A percentile compares a stretch with the other conserved stretches of the same genome.
phyloP scores from a whole-genome alignment of 1,284 basidiomycete genomes.

The Pulveroboletus sp. region DNA sequence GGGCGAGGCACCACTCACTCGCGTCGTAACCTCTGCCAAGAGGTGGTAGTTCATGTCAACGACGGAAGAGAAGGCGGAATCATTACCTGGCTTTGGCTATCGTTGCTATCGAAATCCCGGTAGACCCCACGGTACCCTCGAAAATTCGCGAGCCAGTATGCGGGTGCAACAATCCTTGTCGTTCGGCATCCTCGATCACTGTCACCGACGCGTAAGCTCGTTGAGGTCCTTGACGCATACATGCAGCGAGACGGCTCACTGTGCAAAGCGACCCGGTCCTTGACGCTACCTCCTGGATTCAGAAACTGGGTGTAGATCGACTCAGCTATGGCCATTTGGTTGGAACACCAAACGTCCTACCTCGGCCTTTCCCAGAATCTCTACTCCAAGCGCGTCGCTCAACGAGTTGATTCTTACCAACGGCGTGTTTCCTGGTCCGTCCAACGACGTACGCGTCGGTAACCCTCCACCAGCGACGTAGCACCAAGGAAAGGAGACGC shows the following conservation, averaged over 20 bases:
- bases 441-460: background rate
- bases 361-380: conserved; percentile 96
- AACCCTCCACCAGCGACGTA: background rate
- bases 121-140: conserved; percentile 97
- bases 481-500: conserved; percentile 19
- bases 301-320: conserved; percentile 61
- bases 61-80: background rate
- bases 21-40: conserved; percentile 68
- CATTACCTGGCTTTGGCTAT: conserved; percentile 83
- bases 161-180: conserved; percentile 79
- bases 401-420: conserved; percentile 89
- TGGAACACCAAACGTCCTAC: conserved; percentile 41
- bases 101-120: conserved; percentile 95
- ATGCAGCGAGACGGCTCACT: conserved; percentile 48
- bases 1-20: conserved; percentile 50
- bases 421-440: conserved; percentile 83
- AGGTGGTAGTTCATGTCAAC: background rate
- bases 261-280: conserved; percentile 92
- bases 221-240: background rate
- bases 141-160: conserved; percentile 93
- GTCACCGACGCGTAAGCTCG: conserved; percentile 1
- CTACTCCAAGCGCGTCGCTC: conserved; percentile 88
- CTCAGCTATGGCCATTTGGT: background rate
- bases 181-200: conserved; percentile 96
- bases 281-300: conserved; percentile 97